phyloP scores from a whole-genome alignment of 2,329 filamentous ascomycete genomes.

The Diaporthe batatas region DNA sequence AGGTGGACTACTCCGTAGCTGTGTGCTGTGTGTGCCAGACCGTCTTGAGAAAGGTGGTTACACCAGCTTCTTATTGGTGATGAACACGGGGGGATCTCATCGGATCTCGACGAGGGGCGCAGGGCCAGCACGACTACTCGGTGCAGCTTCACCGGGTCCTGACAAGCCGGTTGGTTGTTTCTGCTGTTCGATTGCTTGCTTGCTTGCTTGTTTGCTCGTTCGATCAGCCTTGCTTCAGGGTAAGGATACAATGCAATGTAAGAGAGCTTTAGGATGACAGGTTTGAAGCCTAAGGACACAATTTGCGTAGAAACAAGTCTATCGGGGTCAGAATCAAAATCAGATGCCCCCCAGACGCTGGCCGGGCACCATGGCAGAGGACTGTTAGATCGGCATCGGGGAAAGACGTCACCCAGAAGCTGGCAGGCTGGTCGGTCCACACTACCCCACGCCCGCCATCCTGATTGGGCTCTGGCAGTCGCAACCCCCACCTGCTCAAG shows the following conservation, averaged over 20 bases:
- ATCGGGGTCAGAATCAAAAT: background rate
- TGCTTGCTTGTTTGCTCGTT: background rate
- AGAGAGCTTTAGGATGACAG: background rate
- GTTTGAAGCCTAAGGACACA: background rate
- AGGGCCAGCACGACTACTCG: background rate
- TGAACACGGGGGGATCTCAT: background rate
- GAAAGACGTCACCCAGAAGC: constrained; percentile 22
- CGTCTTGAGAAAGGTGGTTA: constrained; percentile 9
- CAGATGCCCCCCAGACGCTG: background rate
- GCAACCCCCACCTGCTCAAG: constrained; percentile 12
- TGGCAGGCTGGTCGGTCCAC: constrained; percentile 8
- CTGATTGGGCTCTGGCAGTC: constrained; percentile 26
- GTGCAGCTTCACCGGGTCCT: background rate
- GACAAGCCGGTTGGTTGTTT: background rate
- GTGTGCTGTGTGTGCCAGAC: background rate
- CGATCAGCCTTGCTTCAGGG: background rate
- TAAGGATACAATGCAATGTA: background rate
- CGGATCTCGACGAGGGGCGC: constrained; percentile 21
- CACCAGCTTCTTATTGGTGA: constrained; percentile 25
- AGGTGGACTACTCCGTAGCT: background rate
- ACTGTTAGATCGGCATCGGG: constrained; percentile 14
- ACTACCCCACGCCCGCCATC: background rate
- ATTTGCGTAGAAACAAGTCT: background rate
- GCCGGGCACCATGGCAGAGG: background rate
- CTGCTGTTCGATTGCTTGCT: background rate